Conservation (phyloP, 306 rosid genomes). For the Fagus crenata region DNA sequence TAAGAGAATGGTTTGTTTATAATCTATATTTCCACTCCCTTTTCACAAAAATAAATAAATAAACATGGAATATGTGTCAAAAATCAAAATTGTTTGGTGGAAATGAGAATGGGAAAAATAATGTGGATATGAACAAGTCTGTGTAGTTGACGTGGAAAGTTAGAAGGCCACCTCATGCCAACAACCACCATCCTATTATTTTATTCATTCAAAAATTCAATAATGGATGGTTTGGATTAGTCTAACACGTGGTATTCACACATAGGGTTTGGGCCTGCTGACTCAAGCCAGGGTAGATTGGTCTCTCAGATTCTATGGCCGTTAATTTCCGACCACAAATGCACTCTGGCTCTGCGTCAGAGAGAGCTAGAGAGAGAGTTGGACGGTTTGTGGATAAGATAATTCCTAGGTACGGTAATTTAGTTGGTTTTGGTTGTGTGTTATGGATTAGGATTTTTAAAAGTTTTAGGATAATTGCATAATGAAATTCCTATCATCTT, state of each 20-base stretch:
- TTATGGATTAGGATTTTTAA: too few species aligned
- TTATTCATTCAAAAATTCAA: conserved; percentile 14
- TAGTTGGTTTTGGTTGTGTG: too few species aligned
- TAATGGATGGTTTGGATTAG: conserved; percentile 38
- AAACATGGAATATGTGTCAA: too few species aligned
- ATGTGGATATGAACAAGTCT: not conserved
- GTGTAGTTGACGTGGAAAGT: conserved; percentile 14
- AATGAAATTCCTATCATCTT: too few species aligned
- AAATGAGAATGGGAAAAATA: too few species aligned
- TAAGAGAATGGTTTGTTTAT: too few species aligned
- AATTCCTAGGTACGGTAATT: not conserved
- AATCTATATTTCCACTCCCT: too few species aligned
- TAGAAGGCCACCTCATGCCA: conserved; percentile 5
- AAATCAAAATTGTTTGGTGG: too few species aligned
- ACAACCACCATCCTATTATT: not conserved
- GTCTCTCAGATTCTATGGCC: not conserved
- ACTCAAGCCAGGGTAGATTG: conserved; percentile 30
- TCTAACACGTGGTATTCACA: conserved; percentile 23
- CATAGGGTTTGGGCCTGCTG: conserved; percentile 23
- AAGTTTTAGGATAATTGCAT: too few species aligned
- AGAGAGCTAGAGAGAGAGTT: not conserved
- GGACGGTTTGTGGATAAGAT: conserved; percentile 5
- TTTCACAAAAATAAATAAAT: too few species aligned
- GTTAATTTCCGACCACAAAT: not conserved
- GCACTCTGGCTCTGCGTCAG: not conserved